Evolutionary conservation across 306 rosid species (phyloP).

Genomic region (Acacia acuminata): DNA sequence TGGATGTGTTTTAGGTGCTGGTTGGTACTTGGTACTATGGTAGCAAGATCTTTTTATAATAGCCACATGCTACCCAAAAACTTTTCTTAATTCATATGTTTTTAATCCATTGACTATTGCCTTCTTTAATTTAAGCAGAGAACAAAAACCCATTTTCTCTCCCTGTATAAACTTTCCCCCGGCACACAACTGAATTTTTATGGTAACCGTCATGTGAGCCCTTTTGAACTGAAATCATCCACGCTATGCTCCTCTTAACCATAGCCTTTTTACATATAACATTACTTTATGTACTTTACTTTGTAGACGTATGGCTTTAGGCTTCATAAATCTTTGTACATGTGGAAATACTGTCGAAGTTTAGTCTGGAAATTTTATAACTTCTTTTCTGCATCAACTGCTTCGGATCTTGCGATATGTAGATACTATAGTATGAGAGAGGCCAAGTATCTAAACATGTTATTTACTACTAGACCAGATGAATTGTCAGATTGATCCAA

Average conservation of each 20-base stretch:
- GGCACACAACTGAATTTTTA: neutral
- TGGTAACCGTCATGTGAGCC: neutral
- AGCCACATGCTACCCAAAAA: neutral
- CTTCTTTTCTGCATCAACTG: constrained; percentile 23
- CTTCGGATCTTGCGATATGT: constrained; percentile 17
- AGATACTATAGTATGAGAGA: constrained; percentile 5
- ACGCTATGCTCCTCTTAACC: neutral
- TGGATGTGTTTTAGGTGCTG: neutral
- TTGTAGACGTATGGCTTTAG: neutral
- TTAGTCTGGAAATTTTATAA: neutral
- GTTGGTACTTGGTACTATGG: constrained; percentile 6
- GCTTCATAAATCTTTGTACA: constrained; percentile 22
- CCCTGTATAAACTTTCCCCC: neutral
- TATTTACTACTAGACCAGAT: constrained; percentile 67
- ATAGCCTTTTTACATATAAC: constrained; percentile 13
- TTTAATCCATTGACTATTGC: neutral
- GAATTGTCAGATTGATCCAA: constrained; percentile 59
- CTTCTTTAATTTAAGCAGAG: neutral
- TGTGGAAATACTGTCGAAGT: constrained; percentile 3
- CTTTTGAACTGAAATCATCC: constrained; percentile 25
- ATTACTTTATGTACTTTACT: constrained; percentile 13
- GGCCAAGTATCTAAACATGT: constrained; percentile 42
- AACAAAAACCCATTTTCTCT: neutral
- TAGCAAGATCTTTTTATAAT: neutral
- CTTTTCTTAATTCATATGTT: neutral